A percentile compares a stretch with the other conserved stretches of the same genome.
Evolutionary conservation across 306 rosid species (phyloP).

Genomic region (Corylus heterophylla): DNA sequence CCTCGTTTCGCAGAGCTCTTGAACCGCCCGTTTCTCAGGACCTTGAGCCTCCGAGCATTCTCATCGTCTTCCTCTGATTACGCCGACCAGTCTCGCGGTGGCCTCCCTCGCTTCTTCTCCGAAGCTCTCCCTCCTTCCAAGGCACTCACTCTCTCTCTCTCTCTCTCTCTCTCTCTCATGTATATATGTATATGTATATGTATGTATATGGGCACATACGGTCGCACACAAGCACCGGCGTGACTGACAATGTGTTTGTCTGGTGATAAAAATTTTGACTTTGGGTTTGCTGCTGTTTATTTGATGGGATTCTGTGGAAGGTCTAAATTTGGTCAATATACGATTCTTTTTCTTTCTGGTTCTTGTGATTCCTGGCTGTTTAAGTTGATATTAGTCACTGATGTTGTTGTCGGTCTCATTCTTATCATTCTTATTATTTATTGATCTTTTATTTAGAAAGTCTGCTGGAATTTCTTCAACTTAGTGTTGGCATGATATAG

Average conservation of each 20-base stretch:
- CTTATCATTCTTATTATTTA: background rate
- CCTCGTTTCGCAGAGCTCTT: slow-evolving; percentile 34
- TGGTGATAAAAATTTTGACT: background rate
- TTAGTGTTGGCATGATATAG: background rate
- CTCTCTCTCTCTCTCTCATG: slow-evolving; percentile 14
- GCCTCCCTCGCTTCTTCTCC: slow-evolving; percentile 91
- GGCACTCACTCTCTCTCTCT: slow-evolving; percentile 52
- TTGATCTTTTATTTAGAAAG: background rate
- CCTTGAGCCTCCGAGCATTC: slow-evolving; percentile 47
- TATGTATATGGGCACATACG: no score
- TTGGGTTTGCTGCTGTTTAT: background rate
- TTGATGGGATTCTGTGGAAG: background rate
- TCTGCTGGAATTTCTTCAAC: background rate
- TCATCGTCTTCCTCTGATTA: slow-evolving; percentile 52
- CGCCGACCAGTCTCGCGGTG: slow-evolving; percentile 76
- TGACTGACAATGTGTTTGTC: background rate
- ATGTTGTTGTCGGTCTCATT: background rate
- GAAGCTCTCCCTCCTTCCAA: slow-evolving; percentile 70
- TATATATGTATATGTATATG: no score
- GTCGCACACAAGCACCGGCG: background rate
- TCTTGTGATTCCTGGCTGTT: background rate
- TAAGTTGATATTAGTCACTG: background rate
- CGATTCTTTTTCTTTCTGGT: background rate
- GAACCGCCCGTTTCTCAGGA: slow-evolving; percentile 37
- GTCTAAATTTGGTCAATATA: background rate